Percentiles rank a stretch among this genome's conserved stretches.
Evolutionary conservation across 177 flowering plant species (phyloP).

Genomic region (Vitis hybrid): DNA sequence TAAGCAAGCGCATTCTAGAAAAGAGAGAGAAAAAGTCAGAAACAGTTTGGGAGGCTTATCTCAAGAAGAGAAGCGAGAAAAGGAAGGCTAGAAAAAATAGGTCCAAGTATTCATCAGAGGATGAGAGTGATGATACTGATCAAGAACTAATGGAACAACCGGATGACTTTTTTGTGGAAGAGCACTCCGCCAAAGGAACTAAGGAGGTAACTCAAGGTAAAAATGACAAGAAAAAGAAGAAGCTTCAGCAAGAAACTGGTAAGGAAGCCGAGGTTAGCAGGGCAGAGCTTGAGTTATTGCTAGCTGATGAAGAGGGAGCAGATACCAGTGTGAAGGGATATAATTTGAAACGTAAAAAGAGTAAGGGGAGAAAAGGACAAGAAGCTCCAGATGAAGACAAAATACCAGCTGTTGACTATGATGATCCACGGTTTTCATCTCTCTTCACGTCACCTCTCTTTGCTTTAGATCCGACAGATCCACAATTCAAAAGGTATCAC

Average conservation of each 20-base stretch:
- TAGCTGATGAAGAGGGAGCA: conserved; percentile 70
- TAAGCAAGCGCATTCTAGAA: conserved; percentile 79
- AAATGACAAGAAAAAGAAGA: conserved; percentile 18
- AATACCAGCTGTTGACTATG: conserved; percentile 51
- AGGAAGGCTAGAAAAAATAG: conserved; percentile 55
- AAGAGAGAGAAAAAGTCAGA: conserved; percentile 75
- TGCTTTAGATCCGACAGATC: conserved; percentile 95
- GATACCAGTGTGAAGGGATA: conserved; percentile 64
- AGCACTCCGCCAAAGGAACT: conserved; percentile 34
- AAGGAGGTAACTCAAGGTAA: conserved; percentile 28
- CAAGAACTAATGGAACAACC: conserved; percentile 41
- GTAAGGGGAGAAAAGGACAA: conserved; percentile 58
- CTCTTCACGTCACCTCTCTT: conserved; percentile 54
- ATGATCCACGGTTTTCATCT: conserved; percentile 75
- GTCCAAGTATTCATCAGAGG: conserved; percentile 62
- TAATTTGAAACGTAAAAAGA: conserved; percentile 66
- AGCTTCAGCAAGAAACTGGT: conserved; percentile 22
- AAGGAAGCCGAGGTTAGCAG: conserved; percentile 65
- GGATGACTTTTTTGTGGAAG: conserved; percentile 85
- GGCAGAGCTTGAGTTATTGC: conserved; percentile 86
- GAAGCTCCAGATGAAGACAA: conserved; percentile 55
- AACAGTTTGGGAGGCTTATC: conserved; percentile 82
- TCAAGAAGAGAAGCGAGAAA: conserved; percentile 73
- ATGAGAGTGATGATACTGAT: conserved; percentile 60
- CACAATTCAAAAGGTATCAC: conserved; percentile 77